Conservation (phyloP, 2,329 filamentous ascomycete species). For the Balansia obtecta region DNA sequence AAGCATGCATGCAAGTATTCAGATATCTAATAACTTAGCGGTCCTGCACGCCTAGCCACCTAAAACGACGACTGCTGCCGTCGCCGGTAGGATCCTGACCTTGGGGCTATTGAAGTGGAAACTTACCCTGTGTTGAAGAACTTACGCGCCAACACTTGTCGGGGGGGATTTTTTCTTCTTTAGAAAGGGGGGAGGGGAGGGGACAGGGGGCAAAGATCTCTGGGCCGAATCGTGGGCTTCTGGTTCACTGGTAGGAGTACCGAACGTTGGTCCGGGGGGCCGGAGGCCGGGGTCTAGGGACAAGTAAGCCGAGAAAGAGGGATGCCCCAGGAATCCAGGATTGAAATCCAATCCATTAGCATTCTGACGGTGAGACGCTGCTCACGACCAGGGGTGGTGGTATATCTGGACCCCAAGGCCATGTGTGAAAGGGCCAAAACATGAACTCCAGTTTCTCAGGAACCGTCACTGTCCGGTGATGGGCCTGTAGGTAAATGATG, state of each 20-base stretch:
- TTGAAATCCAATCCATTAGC: constrained; percentile 1
- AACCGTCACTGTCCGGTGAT: background rate
- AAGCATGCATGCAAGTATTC: background rate
- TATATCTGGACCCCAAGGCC: background rate
- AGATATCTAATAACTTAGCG: background rate
- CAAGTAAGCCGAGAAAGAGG: background rate
- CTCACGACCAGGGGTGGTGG: background rate
- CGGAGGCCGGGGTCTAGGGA: background rate
- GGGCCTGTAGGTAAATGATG: background rate
- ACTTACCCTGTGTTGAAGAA: background rate
- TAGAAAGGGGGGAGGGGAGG: no score
- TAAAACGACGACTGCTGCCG: background rate
- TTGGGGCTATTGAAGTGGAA: background rate
- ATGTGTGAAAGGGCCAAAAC: background rate
- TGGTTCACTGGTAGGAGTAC: background rate
- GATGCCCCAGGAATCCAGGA: constrained; percentile 1
- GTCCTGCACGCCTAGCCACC: background rate
- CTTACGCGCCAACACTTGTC: background rate
- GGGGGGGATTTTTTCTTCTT: no score
- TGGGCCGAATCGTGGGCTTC: background rate
- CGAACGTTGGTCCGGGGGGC: background rate
- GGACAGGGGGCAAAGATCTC: background rate
- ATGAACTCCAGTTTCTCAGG: background rate
- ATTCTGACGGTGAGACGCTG: constrained; percentile 3
- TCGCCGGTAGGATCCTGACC: background rate